These are phyloP conservation scores for Metschnikowia bowlesiae DNA, from an alignment of 805 yeast genomes.

Conservation along the genomic window DNA sequence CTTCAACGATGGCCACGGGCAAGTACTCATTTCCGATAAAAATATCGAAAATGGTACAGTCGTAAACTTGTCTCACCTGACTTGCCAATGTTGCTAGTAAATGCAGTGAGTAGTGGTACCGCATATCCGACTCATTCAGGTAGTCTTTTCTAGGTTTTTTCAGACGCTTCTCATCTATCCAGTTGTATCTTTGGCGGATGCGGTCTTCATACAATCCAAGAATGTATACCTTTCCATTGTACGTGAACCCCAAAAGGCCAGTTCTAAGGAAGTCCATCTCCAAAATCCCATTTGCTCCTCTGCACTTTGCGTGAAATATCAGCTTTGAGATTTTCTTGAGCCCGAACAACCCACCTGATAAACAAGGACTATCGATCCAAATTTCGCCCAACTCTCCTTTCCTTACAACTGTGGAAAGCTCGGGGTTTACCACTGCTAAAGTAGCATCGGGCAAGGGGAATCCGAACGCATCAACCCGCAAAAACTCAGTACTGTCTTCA, in stretches of 20 bases:
- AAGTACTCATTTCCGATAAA: slow-evolving; percentile 73
- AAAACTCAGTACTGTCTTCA: slow-evolving; percentile 32
- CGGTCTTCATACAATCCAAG: slow-evolving; percentile 90
- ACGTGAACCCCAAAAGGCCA: slow-evolving; percentile 84
- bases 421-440: slow-evolving; percentile 91
- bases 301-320: slow-evolving; percentile 78
- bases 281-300: slow-evolving; percentile 63
- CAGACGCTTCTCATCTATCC: slow-evolving; percentile 51
- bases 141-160: slow-evolving; percentile 25
- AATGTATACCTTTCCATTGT: slow-evolving; percentile 81
- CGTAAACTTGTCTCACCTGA: slow-evolving; percentile 75
- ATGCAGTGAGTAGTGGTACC: slow-evolving; percentile 84
- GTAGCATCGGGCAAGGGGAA: slow-evolving; percentile 93
- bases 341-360: slow-evolving; percentile 89
- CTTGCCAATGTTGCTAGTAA: slow-evolving; percentile 78
- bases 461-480: slow-evolving; percentile 89
- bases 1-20: slow-evolving; percentile 82
- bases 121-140: slow-evolving; percentile 36
- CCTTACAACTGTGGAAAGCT: slow-evolving; percentile 68
- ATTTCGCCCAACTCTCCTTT: slow-evolving; percentile 88
- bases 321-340: slow-evolving; percentile 57
- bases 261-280: slow-evolving; percentile 84
- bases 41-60: slow-evolving; percentile 88
- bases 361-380: slow-evolving; percentile 93
- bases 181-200: slow-evolving; percentile 68